Percentiles rank a stretch among this genome's conserved stretches.
Evolutionary conservation across 2,329 filamentous ascomycete species (phyloP).

Genomic region (Hortaea werneckii): DNA sequence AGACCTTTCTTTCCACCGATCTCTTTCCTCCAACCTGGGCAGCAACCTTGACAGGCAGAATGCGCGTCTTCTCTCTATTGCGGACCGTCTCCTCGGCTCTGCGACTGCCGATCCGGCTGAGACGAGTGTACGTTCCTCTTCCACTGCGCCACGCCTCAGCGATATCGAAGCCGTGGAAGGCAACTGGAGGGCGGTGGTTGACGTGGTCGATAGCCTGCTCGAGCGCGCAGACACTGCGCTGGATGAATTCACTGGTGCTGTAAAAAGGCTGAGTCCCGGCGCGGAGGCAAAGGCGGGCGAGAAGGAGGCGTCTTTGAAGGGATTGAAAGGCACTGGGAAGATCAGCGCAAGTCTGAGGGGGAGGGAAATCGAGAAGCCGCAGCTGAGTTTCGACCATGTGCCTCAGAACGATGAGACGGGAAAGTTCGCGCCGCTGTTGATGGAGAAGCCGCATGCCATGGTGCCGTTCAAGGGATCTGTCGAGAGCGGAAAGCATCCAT

Average conservation of each 20-base stretch:
- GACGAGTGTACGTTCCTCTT: constrained; percentile 43
- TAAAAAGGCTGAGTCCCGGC: constrained; percentile 57
- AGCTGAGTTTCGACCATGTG: constrained; percentile 64
- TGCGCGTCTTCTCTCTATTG: constrained; percentile 63
- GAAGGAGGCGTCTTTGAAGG: constrained; percentile 2
- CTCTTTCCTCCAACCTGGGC: constrained; percentile 63
- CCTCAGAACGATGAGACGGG: constrained; percentile 60
- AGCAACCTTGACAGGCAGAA: constrained; percentile 69
- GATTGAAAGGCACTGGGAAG: constrained; percentile 11
- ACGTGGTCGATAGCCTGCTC: constrained; percentile 84
- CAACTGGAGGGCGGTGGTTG: constrained; percentile 78
- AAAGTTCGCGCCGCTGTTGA: constrained; percentile 74
- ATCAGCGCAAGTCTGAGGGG: constrained; percentile 10
- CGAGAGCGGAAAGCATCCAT: constrained; percentile 54
- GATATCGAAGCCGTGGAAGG: constrained; percentile 79
- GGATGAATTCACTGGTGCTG: constrained; percentile 88
- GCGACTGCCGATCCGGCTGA: constrained; percentile 53
- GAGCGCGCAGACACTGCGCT: constrained; percentile 89
- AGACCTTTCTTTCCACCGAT: constrained; percentile 82
- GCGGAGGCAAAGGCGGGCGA: constrained; percentile 24
- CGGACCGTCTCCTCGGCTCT: constrained; percentile 64
- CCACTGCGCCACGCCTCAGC: constrained; percentile 48
- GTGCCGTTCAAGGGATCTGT: constrained; percentile 47
- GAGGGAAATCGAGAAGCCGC: constrained; percentile 65
- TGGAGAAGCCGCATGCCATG: constrained; percentile 71